phyloP scores from a whole-genome alignment of 352 stramenopile genomes.

The Ophiocytium majus region DNA sequence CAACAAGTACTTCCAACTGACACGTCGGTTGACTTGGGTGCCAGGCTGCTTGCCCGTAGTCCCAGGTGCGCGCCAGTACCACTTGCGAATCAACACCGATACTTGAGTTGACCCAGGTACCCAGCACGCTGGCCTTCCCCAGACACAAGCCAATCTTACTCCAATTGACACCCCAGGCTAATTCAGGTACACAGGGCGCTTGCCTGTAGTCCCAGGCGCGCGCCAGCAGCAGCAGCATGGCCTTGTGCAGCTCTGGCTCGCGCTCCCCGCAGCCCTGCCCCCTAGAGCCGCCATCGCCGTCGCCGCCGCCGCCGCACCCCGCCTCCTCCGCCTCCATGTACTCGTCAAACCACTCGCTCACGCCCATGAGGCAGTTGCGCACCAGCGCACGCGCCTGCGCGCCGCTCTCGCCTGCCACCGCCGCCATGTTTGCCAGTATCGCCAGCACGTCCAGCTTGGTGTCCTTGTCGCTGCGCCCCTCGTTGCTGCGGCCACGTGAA shows the following conservation, averaged over 20 bases:
- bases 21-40: no score
- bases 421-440: conserved; percentile 61
- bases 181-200: no score
- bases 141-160: no score
- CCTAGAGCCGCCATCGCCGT: neutral
- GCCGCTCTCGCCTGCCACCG: neutral
- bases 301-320: neutral
- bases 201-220: conserved; percentile 59
- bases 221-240: conserved; percentile 61
- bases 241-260: conserved; percentile 63
- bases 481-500: conserved; percentile 29
- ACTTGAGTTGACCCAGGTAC: no score
- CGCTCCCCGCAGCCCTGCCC: neutral
- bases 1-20: no score
- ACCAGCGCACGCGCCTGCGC: conserved; percentile 45
- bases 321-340: conserved; percentile 58
- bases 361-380: conserved; percentile 37
- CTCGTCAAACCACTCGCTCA: conserved; percentile 63
- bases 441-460: conserved; percentile 62
- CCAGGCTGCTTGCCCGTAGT: no score
- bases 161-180: no score
- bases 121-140: no score
- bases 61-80: no score
- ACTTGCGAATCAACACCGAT: no score
- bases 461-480: conserved; percentile 53